Base-by-base conservation (phyloP, 495 filamentous ascomycete species). In the Daldinia bambusicola region DNA sequence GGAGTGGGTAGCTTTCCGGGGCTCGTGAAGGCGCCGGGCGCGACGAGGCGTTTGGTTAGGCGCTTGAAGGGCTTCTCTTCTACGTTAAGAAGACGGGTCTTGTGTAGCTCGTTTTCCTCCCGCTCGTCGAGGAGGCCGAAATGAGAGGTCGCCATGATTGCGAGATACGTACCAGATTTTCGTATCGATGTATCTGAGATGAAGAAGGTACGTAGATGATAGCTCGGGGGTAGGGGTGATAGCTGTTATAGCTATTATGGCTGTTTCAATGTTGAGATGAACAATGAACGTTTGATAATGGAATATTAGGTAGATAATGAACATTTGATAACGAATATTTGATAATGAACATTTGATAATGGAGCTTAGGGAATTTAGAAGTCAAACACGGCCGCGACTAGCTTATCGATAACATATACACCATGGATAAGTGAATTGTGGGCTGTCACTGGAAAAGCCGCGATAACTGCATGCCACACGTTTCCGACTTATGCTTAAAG, bases 61-160 rank as follows among this genome's bases (percentile, higher is more conserved):
- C 95, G 92, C 78, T 92, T 92, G 87, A 95, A 98, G 2, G 93
- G 93, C 58, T 93, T 93, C 75, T 96, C 91, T 85, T 99, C 95
- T 70, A 98, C 91, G 71, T 89, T 90, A 37, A 98, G 87, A 22
- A 97, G 92, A 26, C 95, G 95, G 38, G 88, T 86, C 77, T 94
- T 96, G 85, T 98, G 94, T 31, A 98, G 89, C 48, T 92, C 88
- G 79, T 96, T 94, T 89, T 88, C 86, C 58, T 86, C 86, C 37
- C 83, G 80, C 62, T 81, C 81, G 30, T 85, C 82, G 5, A 87
- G 81, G 34, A 85, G 78, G 8, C 75, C 75, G 55, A 74, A 77
- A 55, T 76, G 66, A 37, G 37, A 45, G 36, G 71, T 61, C 12
- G 75, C 75, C 75, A 77, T 77, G 41, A 9, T 48, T 18, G 16